Conservation (phyloP, 352 stramenopile genomes). For the Phytophthora idaei region DNA sequence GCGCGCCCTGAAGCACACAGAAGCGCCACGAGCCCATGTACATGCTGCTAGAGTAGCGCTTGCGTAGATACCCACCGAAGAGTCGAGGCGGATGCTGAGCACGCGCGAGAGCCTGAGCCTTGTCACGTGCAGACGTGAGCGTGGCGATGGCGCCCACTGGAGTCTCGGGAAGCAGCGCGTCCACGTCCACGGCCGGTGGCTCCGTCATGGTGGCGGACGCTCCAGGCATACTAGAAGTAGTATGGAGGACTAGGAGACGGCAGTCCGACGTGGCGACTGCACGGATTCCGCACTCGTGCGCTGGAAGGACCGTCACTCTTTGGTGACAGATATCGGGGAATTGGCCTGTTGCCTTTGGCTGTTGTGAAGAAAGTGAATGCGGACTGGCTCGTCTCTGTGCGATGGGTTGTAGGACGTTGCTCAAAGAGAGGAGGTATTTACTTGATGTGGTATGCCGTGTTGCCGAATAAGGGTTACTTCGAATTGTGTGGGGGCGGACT, state of each 20-base stretch:
- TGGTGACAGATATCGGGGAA: not conserved
- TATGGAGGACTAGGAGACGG: not conserved
- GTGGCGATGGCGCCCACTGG: slow-evolving; percentile 19
- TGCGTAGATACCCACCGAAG: slow-evolving; percentile 67
- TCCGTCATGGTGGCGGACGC: not conserved
- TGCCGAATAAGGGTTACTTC: not conserved
- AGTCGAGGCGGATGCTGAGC: slow-evolving; percentile 10
- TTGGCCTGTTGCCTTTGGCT: not conserved
- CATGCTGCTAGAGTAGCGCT: slow-evolving; percentile 65
- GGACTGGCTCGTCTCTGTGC: slow-evolving; percentile 3
- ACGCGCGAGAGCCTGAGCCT: slow-evolving; percentile 2
- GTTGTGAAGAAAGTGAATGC: slow-evolving; percentile 2
- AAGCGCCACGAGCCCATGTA: slow-evolving; percentile 85
- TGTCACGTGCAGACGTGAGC: slow-evolving; percentile 12
- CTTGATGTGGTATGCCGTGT: not conserved
- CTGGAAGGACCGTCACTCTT: slow-evolving; percentile 3
- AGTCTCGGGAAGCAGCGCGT: slow-evolving; percentile 22
- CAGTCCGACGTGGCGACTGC: slow-evolving; percentile 11
- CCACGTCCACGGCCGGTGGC: slow-evolving; percentile 1
- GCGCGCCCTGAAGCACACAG: slow-evolving; percentile 66
- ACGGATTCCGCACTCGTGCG: slow-evolving; percentile 1
- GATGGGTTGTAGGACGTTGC: slow-evolving; percentile 2
- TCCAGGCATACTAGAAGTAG: not conserved
- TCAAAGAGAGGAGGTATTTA: not conserved
- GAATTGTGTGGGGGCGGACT: not conserved